Base-by-base conservation (phyloP, 768 basidiomycete genomes). In the Panaeolus papilionaceus region DNA sequence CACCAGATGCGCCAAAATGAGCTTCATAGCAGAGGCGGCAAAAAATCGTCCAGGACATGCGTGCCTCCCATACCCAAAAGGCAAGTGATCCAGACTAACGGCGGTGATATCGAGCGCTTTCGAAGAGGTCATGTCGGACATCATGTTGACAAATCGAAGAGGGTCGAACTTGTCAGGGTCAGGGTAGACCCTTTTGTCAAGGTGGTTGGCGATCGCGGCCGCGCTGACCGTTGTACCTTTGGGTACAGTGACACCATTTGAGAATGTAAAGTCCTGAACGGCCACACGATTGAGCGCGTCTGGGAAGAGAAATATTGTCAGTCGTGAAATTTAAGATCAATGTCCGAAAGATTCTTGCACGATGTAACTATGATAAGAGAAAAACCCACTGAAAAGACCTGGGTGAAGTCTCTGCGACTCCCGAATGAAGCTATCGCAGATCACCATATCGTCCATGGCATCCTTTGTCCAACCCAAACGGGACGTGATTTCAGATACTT, bases 401-500 rank as follows among this genome's bases (percentile, higher is more conserved):
- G 73, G 75, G 39, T 71, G 71, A 18, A 79, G 20, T 14, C 82
- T 69, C 68, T 77, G 75, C 11, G 76, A 72, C 72, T 85, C 84
- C 63, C 78, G 79, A 45, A 85, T 54, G 73, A 84, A 82, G 69
- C 83, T 84, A 71, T 85, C 83, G 14, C 82, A 39, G 66, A 77
- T 77, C 42, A 62, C 71, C 81, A 84, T 80, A 62, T 75, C 74
- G 23, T 74, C 74, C 64, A 83, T 66, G 0, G 80, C 78, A 2
- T 71, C 72, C 71, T 83, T 85, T 10, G 75, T 76, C 82, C 82
- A 84, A 26, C 79, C 78, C 8, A 79, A 68, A 45, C 76, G 71
- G 2, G 54, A 42, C 18, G 80, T 69, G 3, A 73, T 70, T 10
- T 42, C 33, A 26, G 76, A 74, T 10, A 78, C 70, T 61, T 80